Percentiles rank a stretch among this genome's conserved stretches.
Conservation (phyloP, 768 basidiomycete genomes). For the Termitomyces sp. region DNA sequence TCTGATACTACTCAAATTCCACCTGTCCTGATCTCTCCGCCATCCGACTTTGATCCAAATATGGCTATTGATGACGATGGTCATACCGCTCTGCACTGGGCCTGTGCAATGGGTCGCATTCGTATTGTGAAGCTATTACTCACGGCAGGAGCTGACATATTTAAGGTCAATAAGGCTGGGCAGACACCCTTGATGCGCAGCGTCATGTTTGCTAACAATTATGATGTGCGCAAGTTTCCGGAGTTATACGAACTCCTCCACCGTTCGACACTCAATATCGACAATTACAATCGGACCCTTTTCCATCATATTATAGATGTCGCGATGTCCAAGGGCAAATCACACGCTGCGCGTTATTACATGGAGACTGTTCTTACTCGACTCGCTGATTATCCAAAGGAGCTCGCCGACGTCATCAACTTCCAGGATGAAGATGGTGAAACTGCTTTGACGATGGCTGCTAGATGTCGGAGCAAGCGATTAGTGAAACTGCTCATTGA, state of each 20-base stretch:
- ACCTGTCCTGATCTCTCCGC: constrained; percentile 78
- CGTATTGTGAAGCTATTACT: constrained; percentile 92
- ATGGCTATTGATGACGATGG: constrained; percentile 98
- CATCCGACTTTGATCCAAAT: constrained; percentile 89
- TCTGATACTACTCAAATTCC: constrained; percentile 94
- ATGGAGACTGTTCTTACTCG: constrained; percentile 93
- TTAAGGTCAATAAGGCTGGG: constrained; percentile 92
- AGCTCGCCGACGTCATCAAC: constrained; percentile 96
- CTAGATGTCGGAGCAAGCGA: constrained; percentile 90
- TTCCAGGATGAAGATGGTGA: constrained; percentile 99
- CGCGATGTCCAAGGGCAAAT: constrained; percentile 96
- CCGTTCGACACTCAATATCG: constrained; percentile 98
- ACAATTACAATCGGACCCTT: constrained; percentile 94
- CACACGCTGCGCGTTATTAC: constrained; percentile 96
- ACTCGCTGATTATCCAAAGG: constrained; percentile 89
- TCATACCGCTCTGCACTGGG: constrained; percentile 97
- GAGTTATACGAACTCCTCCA: constrained; percentile 96
- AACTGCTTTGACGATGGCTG: constrained; percentile 94
- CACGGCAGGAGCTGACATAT: constrained; percentile 93
- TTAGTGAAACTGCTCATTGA: constrained; percentile 94
- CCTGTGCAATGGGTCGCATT: constrained; percentile 97
- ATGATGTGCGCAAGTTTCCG: constrained; percentile 97
- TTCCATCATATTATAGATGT: constrained; percentile 98
- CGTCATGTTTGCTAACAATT: constrained; percentile 99
- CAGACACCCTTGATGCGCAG: constrained; percentile 98